phyloP scores from a whole-genome alignment of 768 basidiomycete genomes.

The Auricularia sp. region DNA sequence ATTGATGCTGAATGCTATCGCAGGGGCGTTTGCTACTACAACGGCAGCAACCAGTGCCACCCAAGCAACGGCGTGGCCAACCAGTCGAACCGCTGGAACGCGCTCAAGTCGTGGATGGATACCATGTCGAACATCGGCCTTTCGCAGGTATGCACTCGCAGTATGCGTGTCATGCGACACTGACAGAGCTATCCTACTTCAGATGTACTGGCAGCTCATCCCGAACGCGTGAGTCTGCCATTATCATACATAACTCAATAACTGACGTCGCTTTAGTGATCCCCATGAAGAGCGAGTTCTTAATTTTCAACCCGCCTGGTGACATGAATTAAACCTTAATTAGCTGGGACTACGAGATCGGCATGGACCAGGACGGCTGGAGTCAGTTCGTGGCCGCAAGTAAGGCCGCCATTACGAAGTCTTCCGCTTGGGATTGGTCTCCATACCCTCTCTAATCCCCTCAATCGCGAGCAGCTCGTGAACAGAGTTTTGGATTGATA shows the following conservation, averaged over 20 bases:
- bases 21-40: conserved; percentile 22
- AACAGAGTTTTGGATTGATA: too few species aligned
- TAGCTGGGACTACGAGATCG: conserved; percentile 4
- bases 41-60: conserved; percentile 22
- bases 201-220: conserved; percentile 32
- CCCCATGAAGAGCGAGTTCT: background rate
- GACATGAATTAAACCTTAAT: too few species aligned
- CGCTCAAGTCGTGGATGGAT: conserved; percentile 25
- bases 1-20: background rate
- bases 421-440: background rate
- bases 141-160: conserved; percentile 6
- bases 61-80: conserved; percentile 15
- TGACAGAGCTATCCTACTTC: conserved; percentile 2
- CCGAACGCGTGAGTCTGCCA: conserved; percentile 21
- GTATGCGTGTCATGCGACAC: too few species aligned
- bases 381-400: background rate
- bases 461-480: too few species aligned
- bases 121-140: conserved; percentile 27
- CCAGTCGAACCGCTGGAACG: conserved; percentile 21
- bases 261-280: background rate
- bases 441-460: background rate
- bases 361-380: background rate
- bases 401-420: background rate
- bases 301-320: too few species aligned
- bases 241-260: conserved; percentile 20